These are phyloP conservation scores for Chlorella vulgaris DNA, from an alignment of 139 green algal genomes.

Conservation along the genomic window DNA sequence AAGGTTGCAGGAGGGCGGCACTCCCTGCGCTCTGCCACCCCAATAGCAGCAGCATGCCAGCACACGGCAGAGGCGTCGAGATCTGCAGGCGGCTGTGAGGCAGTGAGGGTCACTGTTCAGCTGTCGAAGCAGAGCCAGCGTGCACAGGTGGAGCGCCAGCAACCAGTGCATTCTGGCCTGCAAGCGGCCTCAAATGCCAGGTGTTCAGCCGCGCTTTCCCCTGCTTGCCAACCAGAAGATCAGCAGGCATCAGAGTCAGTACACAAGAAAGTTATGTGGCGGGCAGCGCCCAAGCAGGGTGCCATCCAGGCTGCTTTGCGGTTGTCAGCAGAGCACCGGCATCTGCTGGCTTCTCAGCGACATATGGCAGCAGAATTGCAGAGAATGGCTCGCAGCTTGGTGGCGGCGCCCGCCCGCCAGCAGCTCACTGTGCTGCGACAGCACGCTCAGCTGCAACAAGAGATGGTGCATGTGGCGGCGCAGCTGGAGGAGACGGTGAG, in stretches of 20 bases:
- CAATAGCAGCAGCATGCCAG: neutral
- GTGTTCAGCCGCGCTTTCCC: no score
- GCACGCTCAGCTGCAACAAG: slow-evolving; percentile 3
- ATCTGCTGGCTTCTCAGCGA: neutral
- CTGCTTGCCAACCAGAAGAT: no score
- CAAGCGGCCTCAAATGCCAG: no score
- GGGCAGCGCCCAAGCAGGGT: neutral
- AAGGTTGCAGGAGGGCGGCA: no score
- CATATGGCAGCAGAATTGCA: neutral
- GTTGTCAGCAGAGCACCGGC: slow-evolving; percentile 6
- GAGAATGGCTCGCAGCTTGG: neutral
- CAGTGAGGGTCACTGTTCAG: no score
- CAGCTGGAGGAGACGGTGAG: slow-evolving; percentile 19
- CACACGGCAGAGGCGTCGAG: neutral
- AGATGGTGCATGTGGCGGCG: neutral
- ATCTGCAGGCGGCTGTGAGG: no score
- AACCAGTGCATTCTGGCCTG: no score
- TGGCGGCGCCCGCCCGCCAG: neutral
- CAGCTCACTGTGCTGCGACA: slow-evolving; percentile 4
- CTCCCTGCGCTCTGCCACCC: neutral
- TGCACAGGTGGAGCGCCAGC: no score
- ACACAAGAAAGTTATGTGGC: no score
- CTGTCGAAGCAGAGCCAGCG: no score
- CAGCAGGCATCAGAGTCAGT: no score
- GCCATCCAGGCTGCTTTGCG: slow-evolving; percentile 2